A percentile compares a stretch with the other conserved stretches of the same genome.
Evolutionary conservation across 148 eudicot genomes (phyloP).

Genomic region (Oxyria digyna): DNA sequence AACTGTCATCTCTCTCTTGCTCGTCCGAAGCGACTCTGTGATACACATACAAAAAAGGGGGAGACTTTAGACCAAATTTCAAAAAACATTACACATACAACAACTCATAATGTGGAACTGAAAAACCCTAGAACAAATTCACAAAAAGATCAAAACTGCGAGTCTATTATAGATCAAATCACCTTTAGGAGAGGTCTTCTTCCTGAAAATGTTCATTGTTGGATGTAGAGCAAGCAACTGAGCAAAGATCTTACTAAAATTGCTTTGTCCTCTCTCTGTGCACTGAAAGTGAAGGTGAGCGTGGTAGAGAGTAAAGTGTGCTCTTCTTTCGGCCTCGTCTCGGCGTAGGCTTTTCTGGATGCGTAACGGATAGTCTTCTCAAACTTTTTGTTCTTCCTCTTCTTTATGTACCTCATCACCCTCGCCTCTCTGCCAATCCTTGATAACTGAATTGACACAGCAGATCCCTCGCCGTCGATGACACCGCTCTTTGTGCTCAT

Average conservation of each 20-base stretch:
- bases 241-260: neutral
- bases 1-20: no score
- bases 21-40: no score
- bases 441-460: neutral
- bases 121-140: neutral
- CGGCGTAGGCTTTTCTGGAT: slow-evolving; percentile 88
- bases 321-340: slow-evolving; percentile 75
- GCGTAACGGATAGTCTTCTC: slow-evolving; percentile 93
- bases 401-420: slow-evolving; percentile 83
- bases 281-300: neutral
- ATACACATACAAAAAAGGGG: no score
- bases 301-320: neutral
- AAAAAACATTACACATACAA: neutral
- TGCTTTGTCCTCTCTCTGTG: neutral
- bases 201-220: slow-evolving; percentile 40
- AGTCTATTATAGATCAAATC: neutral
- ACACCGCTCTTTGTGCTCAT: slow-evolving; percentile 5
- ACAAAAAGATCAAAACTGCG: neutral
- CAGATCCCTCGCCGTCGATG: neutral
- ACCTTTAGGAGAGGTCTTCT: slow-evolving; percentile 71
- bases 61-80: no score
- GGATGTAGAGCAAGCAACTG: neutral
- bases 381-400: slow-evolving; percentile 81
- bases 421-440: slow-evolving; percentile 44
- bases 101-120: neutral